Conservation (phyloP, 148 eudicot species). For the Nepenthes gracilis region DNA sequence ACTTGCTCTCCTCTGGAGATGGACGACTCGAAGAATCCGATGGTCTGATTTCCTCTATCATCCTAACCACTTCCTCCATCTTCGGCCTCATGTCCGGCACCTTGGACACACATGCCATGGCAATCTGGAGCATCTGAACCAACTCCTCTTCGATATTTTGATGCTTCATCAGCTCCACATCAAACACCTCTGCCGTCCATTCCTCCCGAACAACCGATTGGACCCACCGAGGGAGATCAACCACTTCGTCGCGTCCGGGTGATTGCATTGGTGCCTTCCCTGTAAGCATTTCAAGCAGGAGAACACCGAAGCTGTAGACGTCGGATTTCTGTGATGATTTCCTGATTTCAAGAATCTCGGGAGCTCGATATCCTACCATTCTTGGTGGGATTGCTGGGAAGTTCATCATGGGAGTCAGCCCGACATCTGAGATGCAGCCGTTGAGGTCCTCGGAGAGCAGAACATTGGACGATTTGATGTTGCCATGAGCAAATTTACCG, state of each 20-base stretch:
- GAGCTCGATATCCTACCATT: constrained; percentile 79
- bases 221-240: constrained; percentile 86
- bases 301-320: constrained; percentile 84
- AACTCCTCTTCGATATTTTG: constrained; percentile 82
- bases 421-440: constrained; percentile 66
- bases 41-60: constrained; percentile 64
- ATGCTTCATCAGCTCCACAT: constrained; percentile 55
- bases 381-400: constrained; percentile 46
- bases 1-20: constrained; percentile 46
- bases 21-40: constrained; percentile 37
- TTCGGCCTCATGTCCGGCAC: constrained; percentile 73
- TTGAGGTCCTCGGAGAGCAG: constrained; percentile 58
- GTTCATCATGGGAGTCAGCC: constrained; percentile 59
- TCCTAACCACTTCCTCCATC: constrained; percentile 62
- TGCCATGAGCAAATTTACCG: constrained; percentile 62
- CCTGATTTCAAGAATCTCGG: constrained; percentile 51
- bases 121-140: constrained; percentile 94
- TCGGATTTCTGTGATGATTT: constrained; percentile 71
- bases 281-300: constrained; percentile 78
- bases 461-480: constrained; percentile 80
- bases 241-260: constrained; percentile 60
- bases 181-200: constrained; percentile 97
- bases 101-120: constrained; percentile 77
- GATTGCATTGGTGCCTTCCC: constrained; percentile 76
- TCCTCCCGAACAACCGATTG: constrained; percentile 94